Conservation (phyloP, 352 stramenopile species). For the Phytophthora lateralis region DNA sequence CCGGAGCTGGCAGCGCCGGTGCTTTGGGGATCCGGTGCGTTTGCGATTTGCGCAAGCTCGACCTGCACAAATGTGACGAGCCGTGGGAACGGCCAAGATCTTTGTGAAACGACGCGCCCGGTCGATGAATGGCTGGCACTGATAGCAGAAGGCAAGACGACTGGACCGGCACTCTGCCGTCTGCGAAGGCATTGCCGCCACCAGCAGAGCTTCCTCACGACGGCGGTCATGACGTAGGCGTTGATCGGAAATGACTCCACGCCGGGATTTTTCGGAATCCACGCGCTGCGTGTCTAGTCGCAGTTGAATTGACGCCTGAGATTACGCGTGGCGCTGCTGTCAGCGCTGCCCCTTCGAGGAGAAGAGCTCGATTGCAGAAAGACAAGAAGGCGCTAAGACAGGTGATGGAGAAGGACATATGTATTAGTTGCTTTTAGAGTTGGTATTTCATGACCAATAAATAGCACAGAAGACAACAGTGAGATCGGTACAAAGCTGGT, state of each 20-base stretch:
- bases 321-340: constrained; percentile 1
- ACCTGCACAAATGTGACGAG: constrained; percentile 6
- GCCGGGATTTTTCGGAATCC: constrained; percentile 2
- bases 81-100: not conserved
- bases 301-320: constrained; percentile 3
- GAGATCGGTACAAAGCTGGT: not conserved
- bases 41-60: constrained; percentile 2
- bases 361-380: not conserved
- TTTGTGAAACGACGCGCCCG: not conserved
- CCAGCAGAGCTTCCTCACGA: not conserved
- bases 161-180: not conserved
- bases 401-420: not conserved
- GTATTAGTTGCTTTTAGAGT: constrained; percentile 27
- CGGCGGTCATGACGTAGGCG: not conserved
- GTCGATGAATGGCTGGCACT: not conserved
- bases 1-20: too few relatives aligned
- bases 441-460: constrained; percentile 30
- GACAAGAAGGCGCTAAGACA: not conserved
- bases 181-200: not conserved
- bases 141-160: not conserved
- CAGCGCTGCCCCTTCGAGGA: not conserved
- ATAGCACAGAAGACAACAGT: constrained; percentile 18
- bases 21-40: not conserved
- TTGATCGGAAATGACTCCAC: not conserved
- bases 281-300: constrained; percentile 8